Evolutionary conservation across 176 grass and related monocot genomes (phyloP).

Genomic region (Carex pumila): DNA sequence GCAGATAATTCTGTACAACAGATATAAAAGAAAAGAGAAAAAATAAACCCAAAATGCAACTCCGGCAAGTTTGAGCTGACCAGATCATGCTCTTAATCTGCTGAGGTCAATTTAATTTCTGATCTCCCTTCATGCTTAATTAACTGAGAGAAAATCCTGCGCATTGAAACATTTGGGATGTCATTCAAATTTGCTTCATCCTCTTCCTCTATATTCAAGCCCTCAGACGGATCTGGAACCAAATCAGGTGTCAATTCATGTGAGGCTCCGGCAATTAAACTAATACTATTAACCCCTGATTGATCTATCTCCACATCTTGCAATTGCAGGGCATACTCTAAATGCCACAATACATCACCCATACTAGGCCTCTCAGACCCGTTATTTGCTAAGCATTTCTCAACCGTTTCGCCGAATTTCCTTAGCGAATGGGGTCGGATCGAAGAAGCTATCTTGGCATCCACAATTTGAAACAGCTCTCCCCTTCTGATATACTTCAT

Average conservation of each 20-base stretch:
- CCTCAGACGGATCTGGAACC: not conserved
- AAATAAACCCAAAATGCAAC: not conserved
- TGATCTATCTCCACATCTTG: slow-evolving; percentile 32
- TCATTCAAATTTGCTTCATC: slow-evolving; percentile 31
- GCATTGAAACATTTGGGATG: slow-evolving; percentile 47
- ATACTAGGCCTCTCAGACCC: slow-evolving; percentile 61
- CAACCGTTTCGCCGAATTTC: slow-evolving; percentile 50
- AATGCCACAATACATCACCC: slow-evolving; percentile 85
- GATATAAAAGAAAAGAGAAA: not conserved
- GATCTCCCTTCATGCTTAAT: slow-evolving; percentile 52
- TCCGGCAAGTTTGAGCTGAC: not conserved
- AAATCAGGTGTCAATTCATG: not conserved
- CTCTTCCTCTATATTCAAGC: not conserved
- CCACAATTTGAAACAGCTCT: slow-evolving; percentile 48
- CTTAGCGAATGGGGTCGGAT: slow-evolving; percentile 51
- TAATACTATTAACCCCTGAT: slow-evolving; percentile 13
- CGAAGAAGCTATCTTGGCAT: slow-evolving; percentile 39
- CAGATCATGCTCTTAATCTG: not conserved
- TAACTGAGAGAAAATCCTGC: slow-evolving; percentile 63
- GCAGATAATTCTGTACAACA: slow-evolving; percentile 6
- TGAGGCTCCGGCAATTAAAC: not conserved
- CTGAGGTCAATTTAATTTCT: not conserved
- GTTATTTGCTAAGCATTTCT: slow-evolving; percentile 72
- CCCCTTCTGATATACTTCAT: slow-evolving; percentile 38
- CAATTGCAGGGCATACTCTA: slow-evolving; percentile 67